Evolutionary conservation across 2,329 filamentous ascomycete genomes (phyloP).

Genomic region (Ophiocordyceps camponoti-rufipedis): DNA sequence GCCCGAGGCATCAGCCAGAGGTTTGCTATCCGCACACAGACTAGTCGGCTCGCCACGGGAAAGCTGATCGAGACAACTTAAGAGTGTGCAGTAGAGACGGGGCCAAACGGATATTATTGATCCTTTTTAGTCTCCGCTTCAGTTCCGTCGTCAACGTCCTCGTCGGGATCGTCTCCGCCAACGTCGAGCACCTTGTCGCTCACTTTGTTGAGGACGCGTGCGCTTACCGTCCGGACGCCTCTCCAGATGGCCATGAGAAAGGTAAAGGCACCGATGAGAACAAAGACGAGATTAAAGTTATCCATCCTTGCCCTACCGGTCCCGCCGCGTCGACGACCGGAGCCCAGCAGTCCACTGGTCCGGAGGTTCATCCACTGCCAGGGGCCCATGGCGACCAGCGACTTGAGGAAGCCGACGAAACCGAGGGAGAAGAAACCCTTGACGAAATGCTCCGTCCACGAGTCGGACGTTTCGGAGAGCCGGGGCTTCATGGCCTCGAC

Average conservation of each 20-base stretch:
- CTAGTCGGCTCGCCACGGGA: constrained; percentile 83
- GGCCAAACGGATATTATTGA: constrained; percentile 5
- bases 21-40: constrained; percentile 79
- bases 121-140: constrained; percentile 17
- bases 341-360: constrained; percentile 34
- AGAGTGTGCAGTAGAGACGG: constrained; percentile 54
- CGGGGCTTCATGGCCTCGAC: constrained; percentile 15
- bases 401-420: constrained; percentile 69
- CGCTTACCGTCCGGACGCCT: constrained; percentile 55
- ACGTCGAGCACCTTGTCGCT: constrained; percentile 73
- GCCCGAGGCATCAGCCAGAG: constrained; percentile 22
- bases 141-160: constrained; percentile 24
- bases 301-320: constrained; percentile 63
- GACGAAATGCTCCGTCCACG: constrained; percentile 69
- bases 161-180: constrained; percentile 38
- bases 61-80: constrained; percentile 77
- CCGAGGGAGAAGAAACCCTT: constrained; percentile 88
- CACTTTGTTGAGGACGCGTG: constrained; percentile 53
- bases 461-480: constrained; percentile 29
- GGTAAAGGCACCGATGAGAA: constrained; percentile 63
- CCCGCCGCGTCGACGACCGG: constrained; percentile 29
- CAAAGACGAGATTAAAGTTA: constrained; percentile 60
- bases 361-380: constrained; percentile 65
- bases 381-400: constrained; percentile 53
- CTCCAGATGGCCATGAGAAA: constrained; percentile 78